Base-by-base conservation (phyloP, 768 basidiomycete genomes). In the Tricholoma matsutake region DNA sequence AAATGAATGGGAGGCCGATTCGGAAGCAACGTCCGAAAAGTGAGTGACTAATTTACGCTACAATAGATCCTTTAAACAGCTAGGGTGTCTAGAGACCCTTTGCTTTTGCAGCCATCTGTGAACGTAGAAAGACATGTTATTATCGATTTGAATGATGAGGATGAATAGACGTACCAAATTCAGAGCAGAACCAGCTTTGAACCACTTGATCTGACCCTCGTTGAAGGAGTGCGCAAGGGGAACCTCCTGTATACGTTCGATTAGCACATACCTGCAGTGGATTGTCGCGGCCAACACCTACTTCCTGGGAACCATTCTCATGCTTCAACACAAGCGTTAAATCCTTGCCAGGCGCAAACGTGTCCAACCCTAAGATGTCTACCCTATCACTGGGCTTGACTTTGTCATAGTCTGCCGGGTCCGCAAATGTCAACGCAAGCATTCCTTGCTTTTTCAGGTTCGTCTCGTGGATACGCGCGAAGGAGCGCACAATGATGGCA, bases 391-490 rank as follows among this genome's bases (percentile, higher is more conserved):
- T 81, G 8, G 96, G 92, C 71, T 82, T 83, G 67, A 98, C 74
- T 82, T 91, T 94, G 73, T 98, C 94, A 75, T 99, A 99, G 77
- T 98, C 96, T 65, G 85, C 93, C 14, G 91, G 84, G 78, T 98
- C 85, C 62, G 76, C 91, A 72, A 98, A 97, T 62, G 94, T 97
- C 67, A 98, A 81, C 2, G 95, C 95, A 63, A 98, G 92, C 93
- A 96, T 95, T 68, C 95, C 95, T 81, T 98, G 96, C 86, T 98
- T 98, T 90, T 98, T 98, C 86, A 95, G 79, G 83, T 96, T 95
- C 72, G 94, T 94, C 81, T 92, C 95, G 78, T 96, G 96, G 78
- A 98, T 98, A 77, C 96, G 94, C 57, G 96, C 96, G 76, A 98
- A 98, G 34, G 92, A 95, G 74, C 94, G 87, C 73, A 90, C 91